Evolutionary conservation across 2,329 filamentous ascomycete genomes (phyloP).

Genomic region (Hymenoscyphus albidus): DNA sequence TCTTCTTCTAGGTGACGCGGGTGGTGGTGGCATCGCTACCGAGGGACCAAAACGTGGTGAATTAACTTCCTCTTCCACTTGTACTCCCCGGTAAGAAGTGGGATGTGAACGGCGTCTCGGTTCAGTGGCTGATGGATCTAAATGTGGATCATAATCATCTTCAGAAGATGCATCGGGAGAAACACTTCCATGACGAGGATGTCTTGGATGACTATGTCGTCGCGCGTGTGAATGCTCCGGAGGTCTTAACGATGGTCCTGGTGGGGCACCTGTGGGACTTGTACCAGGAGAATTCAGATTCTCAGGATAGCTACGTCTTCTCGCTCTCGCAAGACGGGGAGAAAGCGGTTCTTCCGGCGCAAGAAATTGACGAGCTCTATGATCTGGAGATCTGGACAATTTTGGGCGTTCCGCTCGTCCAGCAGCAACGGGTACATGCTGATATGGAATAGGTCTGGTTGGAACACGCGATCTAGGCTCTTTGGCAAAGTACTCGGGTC

Average conservation of each 20-base stretch:
- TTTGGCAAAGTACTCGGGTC: constrained; percentile 24
- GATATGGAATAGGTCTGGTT: constrained; percentile 24
- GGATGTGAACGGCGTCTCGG: constrained; percentile 12
- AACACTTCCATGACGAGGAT: constrained; percentile 20
- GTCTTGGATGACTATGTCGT: constrained; percentile 48
- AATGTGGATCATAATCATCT: constrained; percentile 21
- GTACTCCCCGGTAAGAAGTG: constrained; percentile 5
- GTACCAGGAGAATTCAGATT: constrained; percentile 24
- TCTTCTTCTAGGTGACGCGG: constrained; percentile 15
- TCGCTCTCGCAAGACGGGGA: constrained; percentile 19
- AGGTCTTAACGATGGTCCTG: constrained; percentile 31
- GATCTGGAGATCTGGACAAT: constrained; percentile 32
- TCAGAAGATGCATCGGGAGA: constrained; percentile 25
- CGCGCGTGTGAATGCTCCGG: constrained; percentile 34
- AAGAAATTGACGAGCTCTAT: constrained; percentile 39
- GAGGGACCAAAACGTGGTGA: constrained; percentile 9
- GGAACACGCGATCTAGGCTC: constrained; percentile 15
- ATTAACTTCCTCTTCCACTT: constrained; percentile 4
- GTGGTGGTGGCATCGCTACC: constrained; percentile 12
- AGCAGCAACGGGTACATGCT: constrained; percentile 22
- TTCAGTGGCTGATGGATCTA: constrained; percentile 10
- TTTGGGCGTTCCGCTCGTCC: constrained; percentile 27
- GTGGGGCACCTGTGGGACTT: constrained; percentile 36
- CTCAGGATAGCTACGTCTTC: constrained; percentile 31
- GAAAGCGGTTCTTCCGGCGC: constrained; percentile 39